Percentiles rank a stretch among this genome's conserved stretches.
phyloP scores from a whole-genome alignment of 768 basidiomycete genomes.

The Fomitopsis serialis region DNA sequence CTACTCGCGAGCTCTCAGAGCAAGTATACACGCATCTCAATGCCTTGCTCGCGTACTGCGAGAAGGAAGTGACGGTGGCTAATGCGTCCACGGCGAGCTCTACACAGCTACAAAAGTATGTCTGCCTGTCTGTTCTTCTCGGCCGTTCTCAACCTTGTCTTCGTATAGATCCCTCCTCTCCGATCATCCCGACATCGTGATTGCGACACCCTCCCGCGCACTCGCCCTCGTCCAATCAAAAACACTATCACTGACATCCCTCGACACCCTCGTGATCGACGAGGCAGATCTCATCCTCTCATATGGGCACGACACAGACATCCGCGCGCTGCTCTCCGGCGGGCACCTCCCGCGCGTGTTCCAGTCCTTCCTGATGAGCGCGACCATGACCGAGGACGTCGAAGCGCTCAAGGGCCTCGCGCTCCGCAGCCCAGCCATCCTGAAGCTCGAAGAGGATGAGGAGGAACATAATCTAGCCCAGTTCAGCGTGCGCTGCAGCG shows the following conservation, averaged over 20 bases:
- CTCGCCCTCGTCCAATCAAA: constrained; percentile 67
- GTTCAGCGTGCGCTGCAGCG: constrained; percentile 81
- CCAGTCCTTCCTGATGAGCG: constrained; percentile 95
- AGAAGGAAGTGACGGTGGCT: constrained; percentile 59
- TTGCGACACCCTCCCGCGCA: constrained; percentile 73
- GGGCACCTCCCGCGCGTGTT: constrained; percentile 74
- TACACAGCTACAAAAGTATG: constrained; percentile 69
- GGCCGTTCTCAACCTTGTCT: not conserved
- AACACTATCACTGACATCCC: constrained; percentile 56
- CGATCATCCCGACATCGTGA: constrained; percentile 74
- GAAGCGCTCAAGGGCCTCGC: constrained; percentile 85
- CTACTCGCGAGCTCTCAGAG: constrained; percentile 89
- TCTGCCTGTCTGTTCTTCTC: not conserved
- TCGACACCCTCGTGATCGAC: constrained; percentile 91
- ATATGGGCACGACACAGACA: constrained; percentile 92
- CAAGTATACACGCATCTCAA: constrained; percentile 76
- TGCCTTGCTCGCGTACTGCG: constrained; percentile 69
- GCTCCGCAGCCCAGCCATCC: constrained; percentile 79
- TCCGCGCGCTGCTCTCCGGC: constrained; percentile 65
- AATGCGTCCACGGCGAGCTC: constrained; percentile 76
- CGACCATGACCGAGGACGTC: constrained; percentile 96
- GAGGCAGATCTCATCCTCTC: constrained; percentile 97
- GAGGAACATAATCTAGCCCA: constrained; percentile 82
- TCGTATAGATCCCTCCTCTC: constrained; percentile 44
- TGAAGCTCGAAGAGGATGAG: constrained; percentile 84